Base-by-base conservation (phyloP, 2,329 filamentous ascomycete species). In the Myriosclerotinia curreyana region DNA sequence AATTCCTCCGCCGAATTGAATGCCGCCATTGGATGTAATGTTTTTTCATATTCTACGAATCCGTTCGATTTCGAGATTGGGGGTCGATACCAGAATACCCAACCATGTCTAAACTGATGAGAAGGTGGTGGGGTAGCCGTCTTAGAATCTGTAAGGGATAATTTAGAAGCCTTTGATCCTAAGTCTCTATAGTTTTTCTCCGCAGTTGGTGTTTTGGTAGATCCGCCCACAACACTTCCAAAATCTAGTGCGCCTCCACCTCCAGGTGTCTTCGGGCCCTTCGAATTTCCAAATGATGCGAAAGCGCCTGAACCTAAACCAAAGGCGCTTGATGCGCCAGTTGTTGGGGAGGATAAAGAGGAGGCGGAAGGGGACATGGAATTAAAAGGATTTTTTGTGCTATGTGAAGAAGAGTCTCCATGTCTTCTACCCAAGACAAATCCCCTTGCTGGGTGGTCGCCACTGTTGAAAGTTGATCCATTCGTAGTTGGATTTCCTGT, bases 71-170 rank as follows among this genome's bases (percentile, higher is more conserved):
- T 99, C 70, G 92, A 93, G 72, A 96, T 96, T 58, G 95, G 95
- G 48, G 95, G 95, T 66, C 95, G 86, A 78, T 96, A 99, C 92
- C 95, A 98, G 76, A 98, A 92, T 42, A 96, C 88, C 95, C 95
- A 99, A 68, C 87, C 88, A 76, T 92, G 88, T 78, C 90, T 92
- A 72, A 98, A 82, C 66, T 84, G 82, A 74, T 89, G 86, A 64
- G 76, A 71, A 44, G 80, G 76, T 49, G 79, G 75, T 54, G 79
- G 75, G 48, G 75, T 71, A 8, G 77, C 74, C 40, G 71, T 74
- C 69, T 79, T 81, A 31, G 78, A 75, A 73, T 83, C 80, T 65
- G 79, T 75, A 66, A 83, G 80, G 64, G 79, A 69, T 64, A 65
- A 49, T 62, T 72, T 71, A 22, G 70, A 70, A 34, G 66, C 64